Evolutionary conservation across 164 flowering plant genomes (phyloP), one percentile per base, ranked within the genome.

Genomic region (grape (Vitis vinifera)): DNA sequence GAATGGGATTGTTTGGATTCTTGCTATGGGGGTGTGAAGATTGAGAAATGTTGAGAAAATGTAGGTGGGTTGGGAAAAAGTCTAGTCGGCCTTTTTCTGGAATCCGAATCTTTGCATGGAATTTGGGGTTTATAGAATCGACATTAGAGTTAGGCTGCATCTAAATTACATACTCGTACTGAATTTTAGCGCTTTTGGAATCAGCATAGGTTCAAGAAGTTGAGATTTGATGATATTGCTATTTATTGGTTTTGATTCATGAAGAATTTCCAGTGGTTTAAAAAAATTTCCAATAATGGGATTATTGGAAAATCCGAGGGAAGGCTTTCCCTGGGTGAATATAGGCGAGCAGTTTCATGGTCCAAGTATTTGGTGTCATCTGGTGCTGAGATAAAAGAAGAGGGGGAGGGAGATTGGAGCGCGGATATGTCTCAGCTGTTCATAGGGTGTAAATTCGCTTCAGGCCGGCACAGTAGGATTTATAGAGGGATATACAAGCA

Each of bases 351-450:
- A 0, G 81, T 82, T 55, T 91, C 97, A 17, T 91, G 97, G 97
- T 91, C 97, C 8, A 88, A 89, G 79, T 91, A 89, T 55, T 69
- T 91, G 73, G 89, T 91, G 6, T 89, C 93, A 0, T 83, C 90
- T 0, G 97, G 94, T 0, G 94, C 86, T 0, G 88, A 60, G 67
- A 91, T 89, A 4, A 91, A 91, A 67, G 92, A 89, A 44, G 91
- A 82, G 14, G 91, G 82, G 27, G 91, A 87, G 59, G 90, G 83
- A 30, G 86, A 86, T 61, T 89, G 94, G 97, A 84, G 93, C 59
- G 97, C 93, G 0, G 97, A 91, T 62, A 86, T 89, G 94, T 89
- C 97, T 19, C 87, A 89, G 82, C 65, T 91, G 65, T 85, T 79
- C 31, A 88, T 91, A 3, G 94, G 97, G 52, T 66, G 67, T 55